These are phyloP conservation scores for Clonostachys byssicola DNA, from an alignment of 2,329 filamentous ascomycete genomes.

Conservation along the genomic window DNA sequence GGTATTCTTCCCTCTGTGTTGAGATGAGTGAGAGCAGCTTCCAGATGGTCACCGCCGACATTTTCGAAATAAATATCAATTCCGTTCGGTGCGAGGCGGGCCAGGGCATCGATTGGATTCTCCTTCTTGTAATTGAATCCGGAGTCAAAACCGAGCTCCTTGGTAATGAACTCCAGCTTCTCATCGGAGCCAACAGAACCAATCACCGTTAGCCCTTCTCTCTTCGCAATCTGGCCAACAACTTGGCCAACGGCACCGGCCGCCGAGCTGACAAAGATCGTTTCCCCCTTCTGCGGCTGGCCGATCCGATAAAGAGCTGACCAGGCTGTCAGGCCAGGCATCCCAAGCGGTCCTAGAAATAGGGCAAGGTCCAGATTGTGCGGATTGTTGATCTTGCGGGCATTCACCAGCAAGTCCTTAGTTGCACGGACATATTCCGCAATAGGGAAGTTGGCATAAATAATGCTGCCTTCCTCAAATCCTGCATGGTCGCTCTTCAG, in stretches of 20 bases:
- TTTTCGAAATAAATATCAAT: slow-evolving; percentile 65
- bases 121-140: slow-evolving; percentile 92
- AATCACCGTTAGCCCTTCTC: slow-evolving; percentile 73
- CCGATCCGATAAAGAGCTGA: slow-evolving; percentile 64
- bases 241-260: slow-evolving; percentile 79
- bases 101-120: slow-evolving; percentile 61
- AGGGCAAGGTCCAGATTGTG: slow-evolving; percentile 59
- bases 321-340: slow-evolving; percentile 64
- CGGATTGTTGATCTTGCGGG: slow-evolving; percentile 63
- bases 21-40: slow-evolving; percentile 36
- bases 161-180: slow-evolving; percentile 65
- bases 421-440: slow-evolving; percentile 65
- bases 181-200: slow-evolving; percentile 77
- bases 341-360: slow-evolving; percentile 67
- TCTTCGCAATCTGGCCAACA: slow-evolving; percentile 80
- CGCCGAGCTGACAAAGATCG: slow-evolving; percentile 77
- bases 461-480: slow-evolving; percentile 64
- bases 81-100: slow-evolving; percentile 68
- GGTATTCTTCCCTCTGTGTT: slow-evolving; percentile 65
- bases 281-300: slow-evolving; percentile 61
- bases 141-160: slow-evolving; percentile 46
- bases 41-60: slow-evolving; percentile 47
- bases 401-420: slow-evolving; percentile 30
- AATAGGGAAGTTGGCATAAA: slow-evolving; percentile 52
- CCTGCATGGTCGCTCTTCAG: slow-evolving; percentile 61